Evolutionary conservation across 371 early-diverging fungal species (phyloP).

Genomic region (Sporodiniella umbellata): DNA sequence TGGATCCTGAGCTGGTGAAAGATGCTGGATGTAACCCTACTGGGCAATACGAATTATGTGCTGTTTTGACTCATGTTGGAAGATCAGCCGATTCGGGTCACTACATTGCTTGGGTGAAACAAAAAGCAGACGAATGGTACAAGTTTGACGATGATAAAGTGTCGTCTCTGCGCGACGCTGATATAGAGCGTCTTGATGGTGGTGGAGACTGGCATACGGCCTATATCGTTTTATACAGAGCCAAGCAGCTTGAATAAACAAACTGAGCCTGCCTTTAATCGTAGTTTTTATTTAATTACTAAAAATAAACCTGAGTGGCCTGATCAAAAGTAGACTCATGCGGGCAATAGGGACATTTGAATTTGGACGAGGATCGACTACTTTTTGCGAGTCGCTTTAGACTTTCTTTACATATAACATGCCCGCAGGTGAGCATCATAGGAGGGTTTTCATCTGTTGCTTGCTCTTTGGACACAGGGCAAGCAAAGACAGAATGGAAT

Average conservation of each 20-base stretch:
- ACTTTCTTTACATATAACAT: slow-evolving; percentile 92
- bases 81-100: slow-evolving; percentile 86
- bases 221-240: slow-evolving; percentile 76
- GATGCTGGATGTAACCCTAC: slow-evolving; percentile 82
- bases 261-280: too few relatives aligned
- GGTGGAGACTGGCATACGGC: slow-evolving; percentile 91
- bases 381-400: slow-evolving; percentile 78
- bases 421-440: slow-evolving; percentile 97
- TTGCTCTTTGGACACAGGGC: slow-evolving; percentile 96
- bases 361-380: slow-evolving; percentile 49
- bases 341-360: slow-evolving; percentile 98
- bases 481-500: slow-evolving; percentile 96
- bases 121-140: slow-evolving; percentile 77
- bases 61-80: slow-evolving; percentile 87
- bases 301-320: slow-evolving; percentile 82
- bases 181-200: slow-evolving; percentile 90
- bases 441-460: slow-evolving; percentile 95
- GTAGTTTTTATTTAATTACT: slow-evolving; percentile 16
- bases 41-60: slow-evolving; percentile 77
- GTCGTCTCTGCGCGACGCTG: slow-evolving; percentile 76
- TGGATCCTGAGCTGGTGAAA: slow-evolving; percentile 70
- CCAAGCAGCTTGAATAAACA: slow-evolving; percentile 53
- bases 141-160: slow-evolving; percentile 97
- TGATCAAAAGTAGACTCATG: slow-evolving; percentile 73
- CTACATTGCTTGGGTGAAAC: slow-evolving; percentile 90